Conservation (phyloP, 306 rosid genomes). For the Crotalaria pallida region DNA sequence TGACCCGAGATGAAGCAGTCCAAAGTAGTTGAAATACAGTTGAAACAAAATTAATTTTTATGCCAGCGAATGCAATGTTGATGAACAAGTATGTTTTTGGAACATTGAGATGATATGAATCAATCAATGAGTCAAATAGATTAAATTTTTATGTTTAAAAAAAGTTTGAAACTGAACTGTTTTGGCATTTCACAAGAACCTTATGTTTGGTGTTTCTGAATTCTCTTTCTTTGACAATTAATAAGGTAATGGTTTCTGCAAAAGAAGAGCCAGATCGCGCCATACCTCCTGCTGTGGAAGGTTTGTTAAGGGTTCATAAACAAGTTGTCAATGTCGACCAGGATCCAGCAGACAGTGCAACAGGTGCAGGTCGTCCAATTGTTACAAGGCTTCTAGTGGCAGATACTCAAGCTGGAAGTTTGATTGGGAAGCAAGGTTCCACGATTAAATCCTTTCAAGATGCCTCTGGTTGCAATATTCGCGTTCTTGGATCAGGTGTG, state of each 20-base stretch:
- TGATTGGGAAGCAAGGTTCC: slow-evolving; percentile 55
- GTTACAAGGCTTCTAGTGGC: slow-evolving; percentile 52
- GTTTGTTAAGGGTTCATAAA: slow-evolving; percentile 56
- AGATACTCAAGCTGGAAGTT: slow-evolving; percentile 58
- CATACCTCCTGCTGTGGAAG: slow-evolving; percentile 55
- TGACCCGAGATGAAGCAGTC: not conserved
- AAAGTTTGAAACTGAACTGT: not conserved
- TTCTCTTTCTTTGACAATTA: not conserved
- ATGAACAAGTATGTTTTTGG: not conserved
- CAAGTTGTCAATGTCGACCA: slow-evolving; percentile 38
- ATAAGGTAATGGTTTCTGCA: slow-evolving; percentile 60
- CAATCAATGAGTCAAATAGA: slow-evolving; percentile 17
- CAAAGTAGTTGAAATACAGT: slow-evolving; percentile 1
- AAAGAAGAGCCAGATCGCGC: slow-evolving; percentile 50
- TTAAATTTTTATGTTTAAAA: not conserved
- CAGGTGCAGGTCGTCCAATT: slow-evolving; percentile 28
- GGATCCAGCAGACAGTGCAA: slow-evolving; percentile 34
- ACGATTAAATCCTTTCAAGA: slow-evolving; percentile 53
- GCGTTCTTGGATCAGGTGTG: slow-evolving; percentile 51
- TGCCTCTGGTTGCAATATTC: slow-evolving; percentile 45
- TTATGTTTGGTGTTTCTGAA: slow-evolving; percentile 11
- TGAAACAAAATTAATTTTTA: not conserved
- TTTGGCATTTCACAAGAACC: not conserved
- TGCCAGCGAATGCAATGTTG: not conserved
- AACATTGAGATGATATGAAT: slow-evolving; percentile 20